These are phyloP conservation scores for Psilocybe azurescens DNA, from an alignment of 768 basidiomycete species.

Conservation along the genomic window DNA sequence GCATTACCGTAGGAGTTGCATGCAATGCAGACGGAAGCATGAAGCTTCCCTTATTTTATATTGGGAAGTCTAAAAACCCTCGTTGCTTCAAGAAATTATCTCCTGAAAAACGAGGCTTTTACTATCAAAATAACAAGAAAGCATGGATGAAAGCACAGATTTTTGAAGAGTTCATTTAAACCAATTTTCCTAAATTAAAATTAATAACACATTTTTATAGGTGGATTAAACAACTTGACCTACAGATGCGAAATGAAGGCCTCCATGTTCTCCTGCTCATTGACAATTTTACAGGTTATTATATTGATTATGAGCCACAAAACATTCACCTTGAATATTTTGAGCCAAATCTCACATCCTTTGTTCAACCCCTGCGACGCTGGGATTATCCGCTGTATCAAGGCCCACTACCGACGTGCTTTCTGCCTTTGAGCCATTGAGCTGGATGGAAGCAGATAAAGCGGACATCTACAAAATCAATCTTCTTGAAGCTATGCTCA, in stretches of 20 bases:
- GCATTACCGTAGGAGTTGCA: slow-evolving; percentile 30
- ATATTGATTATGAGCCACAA: slow-evolving; percentile 23
- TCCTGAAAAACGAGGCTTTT: slow-evolving; percentile 30
- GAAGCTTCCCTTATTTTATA: slow-evolving; percentile 35
- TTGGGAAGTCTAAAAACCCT: slow-evolving; percentile 37
- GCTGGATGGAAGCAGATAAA: slow-evolving; percentile 32
- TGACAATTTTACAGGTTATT: slow-evolving; percentile 37
- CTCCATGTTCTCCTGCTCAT: slow-evolving; percentile 36
- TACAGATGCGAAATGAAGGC: slow-evolving; percentile 23
- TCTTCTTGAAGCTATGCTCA: slow-evolving; percentile 41
- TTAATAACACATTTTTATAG: no score
- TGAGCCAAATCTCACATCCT: slow-evolving; percentile 39
- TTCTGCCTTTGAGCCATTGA: slow-evolving; percentile 35
- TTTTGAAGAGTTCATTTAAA: not conserved
- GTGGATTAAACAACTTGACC: slow-evolving; percentile 39
- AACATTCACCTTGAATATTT: slow-evolving; percentile 36
- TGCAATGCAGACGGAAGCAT: slow-evolving; percentile 38
- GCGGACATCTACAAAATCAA: slow-evolving; percentile 42
- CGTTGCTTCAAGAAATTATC: slow-evolving; percentile 33
- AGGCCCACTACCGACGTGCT: slow-evolving; percentile 36
- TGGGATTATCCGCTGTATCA: slow-evolving; percentile 41
- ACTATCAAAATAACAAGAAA: slow-evolving; percentile 31
- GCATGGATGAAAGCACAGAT: slow-evolving; percentile 19
- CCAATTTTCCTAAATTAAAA: no score
- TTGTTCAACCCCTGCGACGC: slow-evolving; percentile 42